These are phyloP conservation scores for Spiromyces aspiralis DNA, from an alignment of 371 early-diverging fungal genomes.

Conservation along the genomic window DNA sequence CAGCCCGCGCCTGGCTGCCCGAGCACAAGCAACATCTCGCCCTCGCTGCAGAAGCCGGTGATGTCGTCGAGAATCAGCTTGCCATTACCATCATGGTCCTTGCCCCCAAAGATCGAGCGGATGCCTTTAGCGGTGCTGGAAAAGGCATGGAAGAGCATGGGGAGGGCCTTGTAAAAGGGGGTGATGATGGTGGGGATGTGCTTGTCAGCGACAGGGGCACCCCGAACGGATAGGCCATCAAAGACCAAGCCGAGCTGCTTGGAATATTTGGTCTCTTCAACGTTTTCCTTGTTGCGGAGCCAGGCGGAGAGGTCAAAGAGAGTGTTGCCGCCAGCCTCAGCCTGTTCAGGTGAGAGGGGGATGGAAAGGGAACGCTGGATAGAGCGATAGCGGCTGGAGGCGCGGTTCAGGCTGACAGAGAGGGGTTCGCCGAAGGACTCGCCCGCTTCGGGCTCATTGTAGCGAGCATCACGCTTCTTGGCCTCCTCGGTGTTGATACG, in stretches of 20 bases:
- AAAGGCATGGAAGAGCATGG: conserved; percentile 11
- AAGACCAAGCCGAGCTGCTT: conserved; percentile 23
- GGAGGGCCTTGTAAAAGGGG: conserved; percentile 28
- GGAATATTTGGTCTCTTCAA: conserved; percentile 12
- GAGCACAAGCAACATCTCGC: conserved; percentile 53
- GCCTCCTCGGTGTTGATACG: too few relatives aligned
- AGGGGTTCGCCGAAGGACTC: conserved; percentile 23
- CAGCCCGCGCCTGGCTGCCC: conserved; percentile 58
- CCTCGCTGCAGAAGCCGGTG: conserved; percentile 41
- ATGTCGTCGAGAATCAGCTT: conserved; percentile 34
- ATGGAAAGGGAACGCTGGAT: conserved; percentile 9
- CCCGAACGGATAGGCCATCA: conserved; percentile 12
- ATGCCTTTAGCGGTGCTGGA: background rate
- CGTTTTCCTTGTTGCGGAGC: conserved; percentile 14
- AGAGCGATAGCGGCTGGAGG: conserved; percentile 15
- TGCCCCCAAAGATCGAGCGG: background rate
- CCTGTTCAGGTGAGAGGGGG: conserved; percentile 6
- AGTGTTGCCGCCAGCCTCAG: conserved; percentile 2
- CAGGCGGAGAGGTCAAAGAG: conserved; percentile 13
- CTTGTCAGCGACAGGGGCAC: conserved; percentile 9
- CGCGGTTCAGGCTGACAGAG: conserved; percentile 15
- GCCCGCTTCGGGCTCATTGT: conserved; percentile 2
- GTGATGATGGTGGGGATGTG: conserved; percentile 21
- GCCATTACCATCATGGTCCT: conserved; percentile 2
- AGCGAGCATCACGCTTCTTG: too few relatives aligned